phyloP scores from a whole-genome alignment of 2,329 filamentous ascomycete species.

The Tympanopsis confertula region DNA sequence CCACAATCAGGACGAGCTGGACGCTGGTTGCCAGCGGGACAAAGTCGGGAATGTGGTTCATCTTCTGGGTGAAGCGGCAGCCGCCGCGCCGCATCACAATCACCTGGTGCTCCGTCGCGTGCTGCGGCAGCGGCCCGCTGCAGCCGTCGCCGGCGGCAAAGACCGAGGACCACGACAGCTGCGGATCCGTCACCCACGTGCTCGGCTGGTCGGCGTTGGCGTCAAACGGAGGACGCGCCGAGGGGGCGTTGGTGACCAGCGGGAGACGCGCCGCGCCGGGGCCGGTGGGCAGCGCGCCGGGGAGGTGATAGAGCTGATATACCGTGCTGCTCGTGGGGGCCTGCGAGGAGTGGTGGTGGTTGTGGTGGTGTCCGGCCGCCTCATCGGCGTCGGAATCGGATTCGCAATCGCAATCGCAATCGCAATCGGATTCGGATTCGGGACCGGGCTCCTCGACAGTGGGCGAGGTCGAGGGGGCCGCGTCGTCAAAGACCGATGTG shows the following conservation, averaged over 20 bases:
- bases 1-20: conserved; percentile 74
- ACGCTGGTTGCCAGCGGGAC: conserved; percentile 48
- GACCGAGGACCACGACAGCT: conserved; percentile 57
- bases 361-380: too few relatives aligned
- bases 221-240: conserved; percentile 10
- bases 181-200: conserved; percentile 14
- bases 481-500: conserved; percentile 28
- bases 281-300: conserved; percentile 35
- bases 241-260: conserved; percentile 5
- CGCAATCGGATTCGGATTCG: conserved; percentile 7
- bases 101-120: conserved; percentile 52
- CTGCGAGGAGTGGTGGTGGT: too few relatives aligned
- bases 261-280: conserved; percentile 15
- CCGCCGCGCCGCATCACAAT: conserved; percentile 72
- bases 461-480: conserved; percentile 15
- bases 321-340: neutral
- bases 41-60: conserved; percentile 73
- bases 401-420: conserved; percentile 10
- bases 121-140: conserved; percentile 38
- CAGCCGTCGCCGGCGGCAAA: conserved; percentile 65
- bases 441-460: conserved; percentile 14
- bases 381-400: neutral
- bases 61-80: conserved; percentile 75
- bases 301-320: conserved; percentile 14
- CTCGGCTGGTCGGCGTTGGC: conserved; percentile 16